phyloP scores from a whole-genome alignment of 139 green algal genomes.

The Picochlorum sp. region DNA sequence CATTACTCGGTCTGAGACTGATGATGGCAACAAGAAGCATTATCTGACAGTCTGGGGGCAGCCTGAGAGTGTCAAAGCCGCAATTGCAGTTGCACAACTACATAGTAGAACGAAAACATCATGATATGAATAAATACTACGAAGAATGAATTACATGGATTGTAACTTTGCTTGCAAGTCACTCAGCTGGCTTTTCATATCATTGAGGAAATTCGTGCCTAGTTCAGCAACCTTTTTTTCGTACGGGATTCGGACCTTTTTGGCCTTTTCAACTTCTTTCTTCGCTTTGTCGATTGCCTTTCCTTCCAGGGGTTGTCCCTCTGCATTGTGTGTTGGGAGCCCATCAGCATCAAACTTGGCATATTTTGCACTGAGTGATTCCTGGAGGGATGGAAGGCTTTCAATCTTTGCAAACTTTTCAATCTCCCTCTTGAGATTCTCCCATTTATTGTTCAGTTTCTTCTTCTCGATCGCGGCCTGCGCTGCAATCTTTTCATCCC shows the following conservation, averaged over 20 bases:
- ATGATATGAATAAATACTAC: conserved; percentile 8
- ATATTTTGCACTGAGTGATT: conserved; percentile 61
- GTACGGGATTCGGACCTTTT: conserved; percentile 19
- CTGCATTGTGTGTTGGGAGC: conserved; percentile 70
- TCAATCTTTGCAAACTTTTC: conserved; percentile 59
- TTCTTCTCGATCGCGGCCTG: conserved; percentile 50
- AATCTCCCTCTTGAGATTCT: conserved; percentile 32
- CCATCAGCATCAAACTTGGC: conserved; percentile 49
- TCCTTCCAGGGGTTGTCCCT: conserved; percentile 62
- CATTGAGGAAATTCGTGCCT: conserved; percentile 5
- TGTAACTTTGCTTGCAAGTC: conserved; percentile 6
- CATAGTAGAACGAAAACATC: background rate
- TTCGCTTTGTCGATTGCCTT: conserved; percentile 66
- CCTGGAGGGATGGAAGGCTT: conserved; percentile 27
- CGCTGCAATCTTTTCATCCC: conserved; percentile 33
- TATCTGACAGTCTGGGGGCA: conserved; percentile 22
- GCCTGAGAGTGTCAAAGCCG: conserved; percentile 23
- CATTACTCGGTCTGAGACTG: conserved; percentile 9
- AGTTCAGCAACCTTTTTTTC: conserved; percentile 27
- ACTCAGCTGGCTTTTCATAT: conserved; percentile 12
- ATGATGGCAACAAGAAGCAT: background rate
- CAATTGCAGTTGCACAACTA: conserved; percentile 4
- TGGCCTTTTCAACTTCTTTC: conserved; percentile 69
- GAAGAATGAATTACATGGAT: too few relatives aligned
- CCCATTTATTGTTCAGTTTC: conserved; percentile 33